Conservation (phyloP, 83 land plant species). For the Larix sibirica region DNA sequence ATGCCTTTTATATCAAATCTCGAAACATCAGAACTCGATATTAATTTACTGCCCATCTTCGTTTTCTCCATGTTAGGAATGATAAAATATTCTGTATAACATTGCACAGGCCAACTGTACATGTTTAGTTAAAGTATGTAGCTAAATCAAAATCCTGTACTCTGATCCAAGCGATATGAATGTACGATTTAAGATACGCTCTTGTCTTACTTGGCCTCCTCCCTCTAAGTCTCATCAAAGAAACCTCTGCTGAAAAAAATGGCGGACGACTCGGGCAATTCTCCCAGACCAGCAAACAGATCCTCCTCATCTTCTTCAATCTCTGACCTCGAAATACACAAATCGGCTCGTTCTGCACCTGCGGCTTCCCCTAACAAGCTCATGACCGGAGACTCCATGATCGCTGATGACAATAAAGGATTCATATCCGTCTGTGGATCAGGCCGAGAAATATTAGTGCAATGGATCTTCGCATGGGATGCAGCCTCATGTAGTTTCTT, state of each 20-base stretch:
- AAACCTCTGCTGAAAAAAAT: not conserved
- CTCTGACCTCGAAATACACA: not conserved
- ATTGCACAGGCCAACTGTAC: no score
- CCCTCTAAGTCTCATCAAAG: no score
- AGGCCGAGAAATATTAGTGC: not conserved
- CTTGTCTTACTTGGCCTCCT: no score
- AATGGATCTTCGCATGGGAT: not conserved
- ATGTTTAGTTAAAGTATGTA: no score
- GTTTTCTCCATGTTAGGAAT: no score
- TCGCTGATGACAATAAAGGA: not conserved
- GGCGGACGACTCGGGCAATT: not conserved
- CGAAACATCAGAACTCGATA: no score
- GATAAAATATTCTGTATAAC: no score
- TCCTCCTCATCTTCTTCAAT: not conserved
- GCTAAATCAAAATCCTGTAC: no score
- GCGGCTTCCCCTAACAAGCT: not conserved
- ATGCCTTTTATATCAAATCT: no score
- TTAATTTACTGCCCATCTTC: no score
- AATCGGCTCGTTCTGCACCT: not conserved
- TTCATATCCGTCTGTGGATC: not conserved
- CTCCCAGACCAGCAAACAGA: not conserved
- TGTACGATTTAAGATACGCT: no score
- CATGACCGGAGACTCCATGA: not conserved
- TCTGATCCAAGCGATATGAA: no score
- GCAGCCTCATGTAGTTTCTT: not conserved